Evolutionary conservation across 495 filamentous ascomycete species (phyloP).

Genomic region (Talaromyces ruber): DNA sequence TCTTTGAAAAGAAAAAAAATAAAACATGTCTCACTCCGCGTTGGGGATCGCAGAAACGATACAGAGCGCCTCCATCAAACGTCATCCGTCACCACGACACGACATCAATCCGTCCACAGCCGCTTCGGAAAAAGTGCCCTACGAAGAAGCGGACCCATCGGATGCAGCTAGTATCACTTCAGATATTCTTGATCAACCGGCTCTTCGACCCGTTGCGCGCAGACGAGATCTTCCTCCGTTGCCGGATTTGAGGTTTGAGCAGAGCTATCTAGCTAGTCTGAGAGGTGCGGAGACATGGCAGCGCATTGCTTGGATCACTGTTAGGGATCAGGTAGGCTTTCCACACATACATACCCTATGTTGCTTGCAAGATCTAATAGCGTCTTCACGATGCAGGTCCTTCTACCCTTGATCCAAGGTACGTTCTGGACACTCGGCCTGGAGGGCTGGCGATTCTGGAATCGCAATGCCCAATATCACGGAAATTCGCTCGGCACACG

Average conservation of each 20-base stretch:
- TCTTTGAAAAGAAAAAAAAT: slow-evolving; percentile 16
- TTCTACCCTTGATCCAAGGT: slow-evolving; percentile 78
- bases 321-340: slow-evolving; percentile 69
- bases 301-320: slow-evolving; percentile 72
- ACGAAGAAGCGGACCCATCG: slow-evolving; percentile 35
- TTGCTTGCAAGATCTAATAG: background rate
- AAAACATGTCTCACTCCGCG: slow-evolving; percentile 35
- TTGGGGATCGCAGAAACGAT: slow-evolving; percentile 64
- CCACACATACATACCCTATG: slow-evolving; percentile 2
- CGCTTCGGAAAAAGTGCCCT: slow-evolving; percentile 44
- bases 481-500: slow-evolving; percentile 63
- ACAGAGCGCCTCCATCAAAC: slow-evolving; percentile 70
- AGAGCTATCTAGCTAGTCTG: slow-evolving; percentile 88
- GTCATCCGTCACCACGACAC: slow-evolving; percentile 56
- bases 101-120: slow-evolving; percentile 77
- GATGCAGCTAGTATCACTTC: slow-evolving; percentile 35
- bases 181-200: slow-evolving; percentile 38
- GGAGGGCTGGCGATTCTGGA: slow-evolving; percentile 77
- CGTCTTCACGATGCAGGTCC: slow-evolving; percentile 40
- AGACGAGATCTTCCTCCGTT: slow-evolving; percentile 63
- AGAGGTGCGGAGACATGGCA: slow-evolving; percentile 66
- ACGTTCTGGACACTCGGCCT: slow-evolving; percentile 73
- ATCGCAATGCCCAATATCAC: slow-evolving; percentile 58
- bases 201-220: slow-evolving; percentile 45
- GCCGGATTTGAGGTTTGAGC: slow-evolving; percentile 92